Conservation (phyloP, 768 basidiomycete genomes). For the Termitomyces sp. region DNA sequence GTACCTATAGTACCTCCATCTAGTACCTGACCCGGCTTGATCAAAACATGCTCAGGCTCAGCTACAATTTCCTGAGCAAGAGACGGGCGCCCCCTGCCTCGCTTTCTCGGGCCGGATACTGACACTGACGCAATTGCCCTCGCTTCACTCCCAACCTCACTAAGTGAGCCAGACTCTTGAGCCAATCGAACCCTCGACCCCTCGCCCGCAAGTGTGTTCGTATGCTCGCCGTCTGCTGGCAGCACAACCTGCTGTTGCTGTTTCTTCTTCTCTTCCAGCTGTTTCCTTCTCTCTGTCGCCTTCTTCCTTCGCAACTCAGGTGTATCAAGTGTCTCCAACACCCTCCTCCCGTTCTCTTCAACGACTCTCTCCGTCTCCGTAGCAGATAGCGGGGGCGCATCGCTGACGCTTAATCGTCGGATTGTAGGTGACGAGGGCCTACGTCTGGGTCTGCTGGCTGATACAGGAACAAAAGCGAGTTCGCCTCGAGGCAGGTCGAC, state of each 20-base stretch:
- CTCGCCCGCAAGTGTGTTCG: neutral
- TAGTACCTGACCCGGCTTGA: conserved; percentile 31
- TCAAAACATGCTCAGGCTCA: conserved; percentile 24
- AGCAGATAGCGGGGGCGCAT: conserved; percentile 8
- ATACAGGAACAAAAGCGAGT: neutral
- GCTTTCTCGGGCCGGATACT: neutral
- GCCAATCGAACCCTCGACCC: conserved; percentile 17
- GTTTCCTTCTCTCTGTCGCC: conserved; percentile 37
- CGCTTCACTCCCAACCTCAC: conserved; percentile 27
- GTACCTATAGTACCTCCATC: conserved; percentile 64
- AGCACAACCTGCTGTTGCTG: conserved; percentile 8
- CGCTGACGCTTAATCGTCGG: neutral
- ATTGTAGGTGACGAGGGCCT: neutral
- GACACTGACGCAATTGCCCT: neutral
- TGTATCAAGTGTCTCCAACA: conserved; percentile 71
- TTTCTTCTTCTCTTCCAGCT: conserved; percentile 23
- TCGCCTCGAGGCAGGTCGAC: neutral
- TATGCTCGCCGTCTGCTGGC: neutral
- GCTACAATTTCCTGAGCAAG: neutral
- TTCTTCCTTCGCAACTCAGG: conserved; percentile 63
- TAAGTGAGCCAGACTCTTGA: conserved; percentile 37
- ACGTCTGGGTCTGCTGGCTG: neutral
- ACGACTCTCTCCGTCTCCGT: conserved; percentile 15
- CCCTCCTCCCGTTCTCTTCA: conserved; percentile 42
- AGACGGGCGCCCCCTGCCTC: neutral